These are phyloP conservation scores for Wickerhamomyces bisporus DNA, from an alignment of 805 yeast species.

Conservation along the genomic window DNA sequence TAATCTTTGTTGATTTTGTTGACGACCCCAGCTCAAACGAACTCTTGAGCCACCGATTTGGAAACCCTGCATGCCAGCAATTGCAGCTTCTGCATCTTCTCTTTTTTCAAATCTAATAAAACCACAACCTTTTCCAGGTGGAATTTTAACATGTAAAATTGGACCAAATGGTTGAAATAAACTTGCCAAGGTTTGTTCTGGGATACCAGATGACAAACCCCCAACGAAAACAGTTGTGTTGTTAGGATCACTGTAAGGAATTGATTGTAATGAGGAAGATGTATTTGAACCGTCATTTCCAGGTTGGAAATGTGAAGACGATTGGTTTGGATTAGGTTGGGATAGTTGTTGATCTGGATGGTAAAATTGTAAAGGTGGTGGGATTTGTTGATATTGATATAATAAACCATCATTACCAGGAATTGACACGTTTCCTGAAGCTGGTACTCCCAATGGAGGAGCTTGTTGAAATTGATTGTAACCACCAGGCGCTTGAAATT, in stretches of 20 bases:
- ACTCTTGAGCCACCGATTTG: slow-evolving; percentile 70
- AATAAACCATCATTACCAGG: slow-evolving; percentile 14
- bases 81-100: slow-evolving; percentile 74
- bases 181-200: slow-evolving; percentile 54
- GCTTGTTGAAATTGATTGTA: slow-evolving; percentile 16
- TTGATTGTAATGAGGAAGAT: slow-evolving; percentile 7
- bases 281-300: neutral
- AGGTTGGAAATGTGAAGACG: neutral
- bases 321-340: slow-evolving; percentile 2
- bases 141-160: slow-evolving; percentile 65
- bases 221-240: slow-evolving; percentile 79
- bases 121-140: slow-evolving; percentile 77
- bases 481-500: slow-evolving; percentile 4
- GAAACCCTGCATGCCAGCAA: slow-evolving; percentile 75
- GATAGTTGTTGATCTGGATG: slow-evolving; percentile 13
- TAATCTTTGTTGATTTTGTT: slow-evolving; percentile 22
- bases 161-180: slow-evolving; percentile 72
- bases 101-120: slow-evolving; percentile 63
- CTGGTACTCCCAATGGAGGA: neutral
- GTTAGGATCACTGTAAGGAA: slow-evolving; percentile 45
- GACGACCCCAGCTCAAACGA: slow-evolving; percentile 71
- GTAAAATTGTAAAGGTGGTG: slow-evolving; percentile 15
- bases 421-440: neutral
- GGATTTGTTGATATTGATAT: slow-evolving; percentile 20
- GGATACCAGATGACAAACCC: slow-evolving; percentile 60